Base-by-base conservation (phyloP, 805 yeast species). In the Sporopachydermia lactativora region DNA sequence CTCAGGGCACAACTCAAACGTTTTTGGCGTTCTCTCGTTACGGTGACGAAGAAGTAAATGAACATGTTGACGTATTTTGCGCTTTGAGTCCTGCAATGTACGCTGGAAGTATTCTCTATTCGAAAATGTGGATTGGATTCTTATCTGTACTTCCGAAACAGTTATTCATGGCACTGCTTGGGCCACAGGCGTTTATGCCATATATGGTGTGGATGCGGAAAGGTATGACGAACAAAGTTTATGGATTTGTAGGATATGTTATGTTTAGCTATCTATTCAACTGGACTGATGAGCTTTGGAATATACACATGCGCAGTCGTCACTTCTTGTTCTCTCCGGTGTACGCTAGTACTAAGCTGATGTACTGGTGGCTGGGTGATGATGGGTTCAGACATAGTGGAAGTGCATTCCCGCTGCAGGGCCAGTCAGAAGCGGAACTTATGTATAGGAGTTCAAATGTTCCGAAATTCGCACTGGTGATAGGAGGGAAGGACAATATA, bases 1-100 rank as follows among this genome's bases (percentile, higher is more conserved):
- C 94, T 13, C 97, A 92, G 59, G 97, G 97, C 1, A 86, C 96
- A 2, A 75, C 96, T 0, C 95, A 88, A 57, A 68, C 81, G 1
- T 80, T 85, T 42, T 61, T 81, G 50, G 73, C 85, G 38, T 61
- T 92, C 28, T 69, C 80, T 14, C 56, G 52, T 34, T 54, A 55
- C 36, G 37, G 54, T 19, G 65, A 71, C 40, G 57, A 58, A 13
- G 8, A 8, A 8, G 48, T 73, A 34, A 73, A 75, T 38, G 59
- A 62, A 3, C 77, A 75, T 45, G 57, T 89, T 15, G 77, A 77
- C 41, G 68, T 71, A 41, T 83, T 84, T 52, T 65, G 83, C 18
- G 83, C 89, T 0, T 59, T 89, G 41, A 82, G 96, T 0, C 97
- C 98, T 0, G 97, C 97, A 0, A 77, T 86, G 2, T 92, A 74